Evolutionary conservation across 73 alveolate species (phyloP), one percentile per base, ranked within the genome.

Genomic region (Effrenium voratum): DNA sequence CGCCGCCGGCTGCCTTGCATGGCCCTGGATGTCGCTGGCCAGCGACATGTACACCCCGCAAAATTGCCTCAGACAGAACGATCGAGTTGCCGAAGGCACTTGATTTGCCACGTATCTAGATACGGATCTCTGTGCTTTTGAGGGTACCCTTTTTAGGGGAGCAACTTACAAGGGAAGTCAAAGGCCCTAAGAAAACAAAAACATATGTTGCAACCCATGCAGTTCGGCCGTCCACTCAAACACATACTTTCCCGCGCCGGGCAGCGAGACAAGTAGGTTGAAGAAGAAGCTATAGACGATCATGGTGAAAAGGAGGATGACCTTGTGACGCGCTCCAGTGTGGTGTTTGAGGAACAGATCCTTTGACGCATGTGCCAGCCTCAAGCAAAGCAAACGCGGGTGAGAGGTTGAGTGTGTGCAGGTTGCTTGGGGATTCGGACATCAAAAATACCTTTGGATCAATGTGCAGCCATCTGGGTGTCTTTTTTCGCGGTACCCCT

Each of bases 211-310:
- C 77, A 13, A 28, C 38, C 5, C 77, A 28, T 4, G 22, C 5
- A 52, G 63, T 52, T n/a, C n/a, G n/a, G n/a, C n/a, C n/a, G n/a
- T n/a, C n/a, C n/a, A n/a, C 63, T 19, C 19, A 12, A 52, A 52
- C 63, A 52, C 63, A 12, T 52, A 8, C 63, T 52, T 52, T 19
- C 63, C 8, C 63, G 38, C 15, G 40, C 45, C 80, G 16, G 57
- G 68, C 83, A 38, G 84, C 68, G 94, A 57, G 16, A 86, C 94
- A 82, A 86, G 73, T 66, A 86, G 82, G 83, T 86, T 86, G 94
- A 57, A 86, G 83, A 86, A 86, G 83, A 63, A 86, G 82, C 70
- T 86, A 83, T 40, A 86, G n/a, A 73, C 66, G 83, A 60, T 6
- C 66, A 86, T 60, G 63, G 45, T 55, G 73, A 57, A 86, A 22